These are phyloP conservation scores for Pythium aquatile DNA, from an alignment of 352 stramenopile genomes.

Conservation along the genomic window DNA sequence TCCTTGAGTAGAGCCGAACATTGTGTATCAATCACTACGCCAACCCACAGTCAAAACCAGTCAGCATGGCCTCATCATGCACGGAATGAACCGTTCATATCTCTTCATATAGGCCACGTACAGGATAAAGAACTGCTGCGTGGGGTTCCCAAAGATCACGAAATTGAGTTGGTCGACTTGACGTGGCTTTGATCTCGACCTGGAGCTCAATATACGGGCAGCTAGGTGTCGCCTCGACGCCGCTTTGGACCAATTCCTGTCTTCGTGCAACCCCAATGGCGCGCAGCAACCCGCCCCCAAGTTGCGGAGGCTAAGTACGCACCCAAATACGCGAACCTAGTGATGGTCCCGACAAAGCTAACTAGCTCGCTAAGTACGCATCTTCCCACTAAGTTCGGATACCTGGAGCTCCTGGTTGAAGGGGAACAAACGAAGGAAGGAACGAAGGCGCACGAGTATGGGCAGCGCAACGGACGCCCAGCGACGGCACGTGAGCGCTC, in stretches of 20 bases:
- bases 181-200: not conserved
- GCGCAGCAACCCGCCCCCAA: not conserved
- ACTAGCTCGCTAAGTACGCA: not conserved
- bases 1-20: conserved; percentile 52
- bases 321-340: not conserved
- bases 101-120: not conserved
- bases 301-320: conserved; percentile 5
- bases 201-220: not conserved
- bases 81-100: not conserved
- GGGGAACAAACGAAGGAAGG: conserved; percentile 1
- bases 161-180: not conserved
- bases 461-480: conserved; percentile 13
- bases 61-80: not conserved
- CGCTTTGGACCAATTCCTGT: not conserved
- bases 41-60: not conserved
- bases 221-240: not conserved
- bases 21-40: conserved; percentile 15
- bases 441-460: not conserved
- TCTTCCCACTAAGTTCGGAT: not conserved
- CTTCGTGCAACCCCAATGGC: not conserved
- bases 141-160: not conserved
- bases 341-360: not conserved
- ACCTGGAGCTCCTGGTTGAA: not conserved
- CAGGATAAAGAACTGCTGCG: not conserved
- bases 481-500: not conserved